A percentile compares a stretch with the other conserved stretches of the same genome.
These are phyloP conservation scores for Thelephora ganbajun DNA, from an alignment of 768 basidiomycete species.

Conservation along the genomic window DNA sequence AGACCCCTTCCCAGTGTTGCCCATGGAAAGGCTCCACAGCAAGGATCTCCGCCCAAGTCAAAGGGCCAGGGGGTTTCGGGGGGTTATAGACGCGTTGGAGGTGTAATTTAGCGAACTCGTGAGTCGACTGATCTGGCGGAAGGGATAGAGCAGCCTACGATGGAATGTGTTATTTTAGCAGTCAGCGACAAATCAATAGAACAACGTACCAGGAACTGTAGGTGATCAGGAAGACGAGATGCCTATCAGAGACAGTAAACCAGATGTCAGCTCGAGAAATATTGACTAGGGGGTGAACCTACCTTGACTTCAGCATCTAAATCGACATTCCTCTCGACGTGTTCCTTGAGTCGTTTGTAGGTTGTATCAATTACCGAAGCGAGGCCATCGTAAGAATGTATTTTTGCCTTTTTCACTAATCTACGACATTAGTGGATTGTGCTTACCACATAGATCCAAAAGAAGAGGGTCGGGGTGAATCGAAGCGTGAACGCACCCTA, in stretches of 20 bases:
- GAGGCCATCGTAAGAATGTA: slow-evolving; percentile 48
- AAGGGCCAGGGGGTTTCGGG: slow-evolving; percentile 17
- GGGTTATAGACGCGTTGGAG: slow-evolving; percentile 35
- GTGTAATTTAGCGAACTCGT: slow-evolving; percentile 39
- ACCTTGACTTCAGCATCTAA: slow-evolving; percentile 59
- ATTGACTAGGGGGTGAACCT: slow-evolving; percentile 2
- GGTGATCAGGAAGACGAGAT: slow-evolving; percentile 52
- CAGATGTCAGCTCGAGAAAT: too few relatives aligned
- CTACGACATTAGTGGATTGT: slow-evolving; percentile 21
- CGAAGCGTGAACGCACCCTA: slow-evolving; percentile 31
- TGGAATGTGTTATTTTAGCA: too few relatives aligned
- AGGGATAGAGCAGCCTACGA: slow-evolving; percentile 41
- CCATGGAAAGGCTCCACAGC: slow-evolving; percentile 77
- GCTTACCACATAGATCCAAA: slow-evolving; percentile 2
- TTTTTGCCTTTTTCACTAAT: slow-evolving; percentile 50
- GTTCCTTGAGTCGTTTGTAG: slow-evolving; percentile 36
- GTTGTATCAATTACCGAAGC: slow-evolving; percentile 46
- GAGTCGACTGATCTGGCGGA: slow-evolving; percentile 34
- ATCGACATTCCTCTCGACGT: slow-evolving; percentile 35
- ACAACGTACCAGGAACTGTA: slow-evolving; percentile 52
- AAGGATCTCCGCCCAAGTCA: slow-evolving; percentile 73
- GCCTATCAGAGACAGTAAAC: slow-evolving; percentile 27
- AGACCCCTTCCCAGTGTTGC: slow-evolving; percentile 74
- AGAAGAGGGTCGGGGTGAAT: not conserved
- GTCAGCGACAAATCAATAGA: too few relatives aligned